Base-by-base conservation (phyloP, 768 basidiomycete species). In the Saitozyma sp. region DNA sequence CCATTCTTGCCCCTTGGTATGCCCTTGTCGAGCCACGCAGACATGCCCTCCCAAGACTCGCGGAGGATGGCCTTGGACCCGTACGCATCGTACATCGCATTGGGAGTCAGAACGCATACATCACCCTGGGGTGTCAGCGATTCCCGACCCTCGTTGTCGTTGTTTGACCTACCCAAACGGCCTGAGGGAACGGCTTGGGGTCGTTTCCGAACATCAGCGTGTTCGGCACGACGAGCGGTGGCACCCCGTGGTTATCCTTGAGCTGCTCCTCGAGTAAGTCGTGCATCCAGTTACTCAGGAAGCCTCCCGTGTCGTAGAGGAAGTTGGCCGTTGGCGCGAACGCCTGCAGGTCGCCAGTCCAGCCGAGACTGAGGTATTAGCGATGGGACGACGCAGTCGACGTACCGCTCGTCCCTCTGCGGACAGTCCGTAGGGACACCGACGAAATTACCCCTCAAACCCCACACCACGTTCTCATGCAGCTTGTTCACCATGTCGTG, bases 291-390 rank as follows among this genome's bases (percentile, higher is more conserved):
- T 62, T 62, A 8, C n/a, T 14, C 4, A 73, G 56, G 20, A 64
- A 63, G 17, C 59, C 54, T 13, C 46, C 37, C 20, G 65, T 67
- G 50, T 74, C 71, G 66, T 65, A 74, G 11, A 74, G 49, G 50
- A 61, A 72, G n/a, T 43, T 40, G 11, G 72, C 72, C 3, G 72
- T 74, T 1, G 65, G 58, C 20, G 67, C 70, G 54, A 74, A 74
- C 4, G 61, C 66, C 53, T 74, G 70, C 13, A 74, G 54, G 56
- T 74, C 72, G 0, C 72, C 72, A 0, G 72, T 74, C 72, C 72
- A 74, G 13, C 72, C 72, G 29, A 73, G 59, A 29, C 29, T 29
- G 29, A 29, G 29, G 29, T 2, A 29, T 29, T 5, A 29, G 29
- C 29, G n/a, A n/a, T n/a, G n/a, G n/a, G n/a, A n/a, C n/a, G n/a